These are phyloP conservation scores for Viola odorata DNA, from an alignment of 345 rosid species.

Conservation along the genomic window DNA sequence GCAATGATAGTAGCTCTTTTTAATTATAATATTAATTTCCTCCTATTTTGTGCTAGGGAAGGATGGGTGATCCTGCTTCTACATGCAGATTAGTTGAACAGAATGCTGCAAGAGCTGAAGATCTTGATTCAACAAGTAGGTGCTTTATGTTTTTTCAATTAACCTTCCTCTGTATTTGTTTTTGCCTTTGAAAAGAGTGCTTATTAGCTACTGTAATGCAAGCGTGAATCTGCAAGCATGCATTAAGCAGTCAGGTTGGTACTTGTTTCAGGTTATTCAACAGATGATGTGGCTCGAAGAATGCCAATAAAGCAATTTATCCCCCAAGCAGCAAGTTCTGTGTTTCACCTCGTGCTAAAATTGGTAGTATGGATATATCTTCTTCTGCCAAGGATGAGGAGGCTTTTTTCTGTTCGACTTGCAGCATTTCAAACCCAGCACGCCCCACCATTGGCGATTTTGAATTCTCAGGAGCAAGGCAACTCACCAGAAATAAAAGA, in stretches of 20 bases:
- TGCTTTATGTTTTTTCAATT: neutral
- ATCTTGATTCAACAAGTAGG: conserved; percentile 14
- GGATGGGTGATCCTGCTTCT: conserved; percentile 12
- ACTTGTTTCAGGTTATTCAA: too few species aligned
- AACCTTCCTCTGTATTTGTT: neutral
- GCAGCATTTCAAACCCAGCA: conserved; percentile 36
- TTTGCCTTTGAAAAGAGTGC: too few species aligned
- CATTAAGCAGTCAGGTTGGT: too few species aligned
- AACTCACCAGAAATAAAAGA: conserved; percentile 37
- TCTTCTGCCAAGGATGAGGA: conserved; percentile 38
- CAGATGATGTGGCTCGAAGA: conserved; percentile 23
- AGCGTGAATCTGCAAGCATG: too few species aligned
- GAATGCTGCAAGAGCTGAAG: conserved; percentile 12
- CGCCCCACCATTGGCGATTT: conserved; percentile 27
- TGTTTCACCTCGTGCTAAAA: conserved; percentile 39
- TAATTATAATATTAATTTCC: neutral
- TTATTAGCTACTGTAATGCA: too few species aligned
- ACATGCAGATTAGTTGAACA: neutral
- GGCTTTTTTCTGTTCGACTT: conserved; percentile 29
- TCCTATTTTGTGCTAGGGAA: conserved; percentile 8
- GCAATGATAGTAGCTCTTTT: neutral
- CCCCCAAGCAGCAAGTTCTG: conserved; percentile 26
- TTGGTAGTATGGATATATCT: conserved; percentile 47
- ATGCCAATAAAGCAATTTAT: conserved; percentile 27
- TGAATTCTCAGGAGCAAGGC: conserved; percentile 28